These are phyloP conservation scores for Rheum nobile DNA, from an alignment of 148 eudicot genomes.

Conservation along the genomic window DNA sequence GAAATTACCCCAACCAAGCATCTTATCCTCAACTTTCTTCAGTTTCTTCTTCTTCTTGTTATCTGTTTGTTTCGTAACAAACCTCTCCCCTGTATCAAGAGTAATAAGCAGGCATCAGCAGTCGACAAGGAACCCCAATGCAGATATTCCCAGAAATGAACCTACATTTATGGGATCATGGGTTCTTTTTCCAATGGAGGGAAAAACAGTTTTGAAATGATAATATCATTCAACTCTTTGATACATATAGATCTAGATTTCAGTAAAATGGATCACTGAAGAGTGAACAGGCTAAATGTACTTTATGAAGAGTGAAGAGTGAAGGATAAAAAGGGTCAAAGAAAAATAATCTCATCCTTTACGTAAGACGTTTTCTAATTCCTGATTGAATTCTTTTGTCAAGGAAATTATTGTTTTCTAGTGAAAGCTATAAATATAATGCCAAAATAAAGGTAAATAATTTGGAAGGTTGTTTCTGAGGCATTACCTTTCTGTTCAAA, in stretches of 20 bases:
- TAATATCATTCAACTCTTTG: not conserved
- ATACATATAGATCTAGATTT: not conserved
- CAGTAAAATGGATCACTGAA: not conserved
- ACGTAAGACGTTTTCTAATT: not conserved
- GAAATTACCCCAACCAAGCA: constrained; percentile 97
- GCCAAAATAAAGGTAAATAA: not conserved
- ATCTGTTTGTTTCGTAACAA: constrained; percentile 75
- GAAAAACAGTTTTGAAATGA: not conserved
- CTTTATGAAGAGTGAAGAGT: not conserved
- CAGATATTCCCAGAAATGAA: not conserved
- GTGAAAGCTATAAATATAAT: not conserved
- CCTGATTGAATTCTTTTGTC: not conserved
- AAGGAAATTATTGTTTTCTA: not conserved
- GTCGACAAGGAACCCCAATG: not conserved
- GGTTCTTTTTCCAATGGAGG: not conserved
- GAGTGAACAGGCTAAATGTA: not conserved
- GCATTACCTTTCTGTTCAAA: constrained; percentile 93
- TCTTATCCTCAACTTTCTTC: constrained; percentile 87
- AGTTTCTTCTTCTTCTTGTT: constrained; percentile 85
- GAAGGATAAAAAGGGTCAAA: not conserved
- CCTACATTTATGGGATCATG: not conserved
- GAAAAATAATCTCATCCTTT: no score
- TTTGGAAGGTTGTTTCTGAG: not conserved
- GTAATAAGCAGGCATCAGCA: not conserved
- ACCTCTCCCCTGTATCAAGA: constrained; percentile 65